Evolutionary conservation across 148 eudicot species (phyloP).

Genomic region (Rhododendron vialii): DNA sequence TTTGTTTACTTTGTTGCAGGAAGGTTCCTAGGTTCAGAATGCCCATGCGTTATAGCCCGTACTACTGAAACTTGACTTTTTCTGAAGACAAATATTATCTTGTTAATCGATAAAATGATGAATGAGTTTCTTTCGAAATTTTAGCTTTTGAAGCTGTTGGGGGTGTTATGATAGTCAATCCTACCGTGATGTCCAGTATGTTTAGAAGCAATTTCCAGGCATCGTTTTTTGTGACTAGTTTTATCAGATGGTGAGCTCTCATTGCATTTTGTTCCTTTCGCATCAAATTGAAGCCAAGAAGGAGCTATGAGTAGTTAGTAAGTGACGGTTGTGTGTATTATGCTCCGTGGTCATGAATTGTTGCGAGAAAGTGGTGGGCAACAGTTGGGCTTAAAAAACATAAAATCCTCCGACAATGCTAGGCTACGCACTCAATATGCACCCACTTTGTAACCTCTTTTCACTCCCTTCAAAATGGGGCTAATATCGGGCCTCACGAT

Average conservation of each 20-base stretch:
- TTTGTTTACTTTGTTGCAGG: slow-evolving; percentile 32
- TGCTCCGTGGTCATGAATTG: not conserved
- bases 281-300: not conserved
- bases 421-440: not conserved
- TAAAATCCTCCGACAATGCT: not conserved
- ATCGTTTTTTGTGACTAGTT: not conserved
- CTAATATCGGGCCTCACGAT: not conserved
- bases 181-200: not conserved
- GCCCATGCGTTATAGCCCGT: slow-evolving; percentile 71
- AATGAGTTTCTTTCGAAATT: not conserved
- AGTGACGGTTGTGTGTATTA: not conserved
- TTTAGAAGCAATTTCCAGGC: not conserved
- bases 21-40: slow-evolving; percentile 65
- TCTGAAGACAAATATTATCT: not conserved
- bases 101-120: not conserved
- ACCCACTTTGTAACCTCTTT: not conserved
- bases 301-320: not conserved
- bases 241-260: not conserved
- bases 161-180: not conserved
- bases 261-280: not conserved
- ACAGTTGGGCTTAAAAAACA: not conserved
- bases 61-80: slow-evolving; percentile 22
- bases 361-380: not conserved
- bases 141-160: not conserved
- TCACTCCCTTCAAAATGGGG: not conserved